A percentile compares a stretch with the other conserved stretches of the same genome.
phyloP scores from a whole-genome alignment of 2,329 filamentous ascomycete genomes.

The Penicillium psychrosexuale region DNA sequence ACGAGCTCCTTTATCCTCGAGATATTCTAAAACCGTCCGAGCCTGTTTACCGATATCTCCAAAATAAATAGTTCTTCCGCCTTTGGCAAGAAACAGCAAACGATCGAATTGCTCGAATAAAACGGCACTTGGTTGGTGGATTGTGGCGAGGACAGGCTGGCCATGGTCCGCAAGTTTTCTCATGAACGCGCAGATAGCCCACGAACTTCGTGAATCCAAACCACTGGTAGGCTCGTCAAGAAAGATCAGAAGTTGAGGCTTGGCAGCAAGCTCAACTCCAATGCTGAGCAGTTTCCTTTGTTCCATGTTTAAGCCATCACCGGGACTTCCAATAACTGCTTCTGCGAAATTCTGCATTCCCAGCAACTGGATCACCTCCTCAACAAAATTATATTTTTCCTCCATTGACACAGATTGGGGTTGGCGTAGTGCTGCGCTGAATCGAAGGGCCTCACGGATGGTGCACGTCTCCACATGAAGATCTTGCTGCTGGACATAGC shows the following conservation, averaged over 20 bases:
- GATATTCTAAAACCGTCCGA: slow-evolving; percentile 57
- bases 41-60: slow-evolving; percentile 59
- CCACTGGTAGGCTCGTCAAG: slow-evolving; percentile 91
- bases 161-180: slow-evolving; percentile 81
- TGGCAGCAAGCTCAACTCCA: slow-evolving; percentile 86
- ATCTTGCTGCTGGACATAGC: slow-evolving; percentile 68
- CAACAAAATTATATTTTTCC: slow-evolving; percentile 78
- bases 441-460: slow-evolving; percentile 82
- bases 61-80: slow-evolving; percentile 64
- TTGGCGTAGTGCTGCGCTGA: slow-evolving; percentile 80
- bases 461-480: slow-evolving; percentile 79
- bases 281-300: slow-evolving; percentile 75
- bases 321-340: slow-evolving; percentile 80
- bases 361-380: slow-evolving; percentile 75
- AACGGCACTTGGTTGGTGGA: slow-evolving; percentile 86
- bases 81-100: slow-evolving; percentile 58
- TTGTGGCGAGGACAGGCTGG: slow-evolving; percentile 83
- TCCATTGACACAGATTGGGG: slow-evolving; percentile 63
- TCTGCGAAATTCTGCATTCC: slow-evolving; percentile 87
- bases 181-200: slow-evolving; percentile 77
- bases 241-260: slow-evolving; percentile 80
- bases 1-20: slow-evolving; percentile 59
- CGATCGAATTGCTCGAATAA: slow-evolving; percentile 76
- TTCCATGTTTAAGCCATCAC: slow-evolving; percentile 65
- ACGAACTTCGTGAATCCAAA: slow-evolving; percentile 82